These are phyloP conservation scores for Friedmanniomyces simplex DNA, from an alignment of 495 filamentous ascomycete genomes.

Conservation along the genomic window DNA sequence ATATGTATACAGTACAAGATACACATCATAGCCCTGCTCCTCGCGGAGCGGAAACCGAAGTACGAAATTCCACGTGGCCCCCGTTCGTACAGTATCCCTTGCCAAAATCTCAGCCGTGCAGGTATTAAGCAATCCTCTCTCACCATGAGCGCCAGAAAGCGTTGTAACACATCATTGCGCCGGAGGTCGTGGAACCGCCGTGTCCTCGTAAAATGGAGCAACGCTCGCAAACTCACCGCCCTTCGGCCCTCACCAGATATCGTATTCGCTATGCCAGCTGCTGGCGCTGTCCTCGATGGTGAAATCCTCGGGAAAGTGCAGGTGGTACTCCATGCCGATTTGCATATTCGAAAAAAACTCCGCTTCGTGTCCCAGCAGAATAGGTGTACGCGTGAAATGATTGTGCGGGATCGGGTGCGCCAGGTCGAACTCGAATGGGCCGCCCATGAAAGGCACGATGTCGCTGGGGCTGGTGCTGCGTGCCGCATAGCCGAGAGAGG, in stretches of 20 bases:
- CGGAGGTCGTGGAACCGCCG: too few relatives aligned
- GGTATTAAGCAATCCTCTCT: too few relatives aligned
- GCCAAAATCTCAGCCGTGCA: too few relatives aligned
- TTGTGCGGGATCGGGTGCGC: background rate
- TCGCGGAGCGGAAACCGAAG: too few relatives aligned
- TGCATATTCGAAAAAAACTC: background rate
- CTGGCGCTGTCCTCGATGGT: background rate
- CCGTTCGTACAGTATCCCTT: too few relatives aligned
- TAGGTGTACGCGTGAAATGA: conserved; percentile 60
- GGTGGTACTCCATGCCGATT: background rate
- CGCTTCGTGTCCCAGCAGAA: conserved; percentile 23
- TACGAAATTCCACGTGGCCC: too few relatives aligned
- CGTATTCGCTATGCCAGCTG: background rate
- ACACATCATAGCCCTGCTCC: too few relatives aligned
- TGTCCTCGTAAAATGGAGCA: background rate
- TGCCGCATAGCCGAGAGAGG: background rate
- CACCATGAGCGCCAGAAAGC: too few relatives aligned
- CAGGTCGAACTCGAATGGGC: background rate
- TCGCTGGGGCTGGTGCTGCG: background rate
- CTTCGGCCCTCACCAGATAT: background rate
- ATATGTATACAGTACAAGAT: background rate
- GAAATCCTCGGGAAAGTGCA: background rate
- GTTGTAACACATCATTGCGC: too few relatives aligned
- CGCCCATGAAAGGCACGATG: background rate
- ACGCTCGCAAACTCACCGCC: background rate